Evolutionary conservation across 1,284 basidiomycete genomes (phyloP), one percentile per base, ranked within the genome.

Genomic region (Cutaneotrichosporon sp.): DNA sequence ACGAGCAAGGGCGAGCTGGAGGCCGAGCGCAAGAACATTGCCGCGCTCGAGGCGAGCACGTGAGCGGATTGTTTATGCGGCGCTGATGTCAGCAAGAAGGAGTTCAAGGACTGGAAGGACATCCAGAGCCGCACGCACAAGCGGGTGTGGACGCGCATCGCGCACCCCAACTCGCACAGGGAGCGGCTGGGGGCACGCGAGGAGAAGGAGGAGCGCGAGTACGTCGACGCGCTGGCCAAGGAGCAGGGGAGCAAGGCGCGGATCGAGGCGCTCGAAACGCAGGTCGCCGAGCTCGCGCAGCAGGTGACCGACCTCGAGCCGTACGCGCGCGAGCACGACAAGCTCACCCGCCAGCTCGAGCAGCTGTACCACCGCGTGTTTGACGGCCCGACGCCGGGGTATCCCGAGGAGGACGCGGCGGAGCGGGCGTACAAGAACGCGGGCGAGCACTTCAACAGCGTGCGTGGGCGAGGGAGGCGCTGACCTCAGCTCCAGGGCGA

Each of bases 131-230:
- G 68, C 20, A 67, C 66, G 14, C 45, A 53, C 59, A 66, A 66
- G 45, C 66, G 68, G 1, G 46, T 67, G 6, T 67, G 66, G 68
- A 63, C 64, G 33, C 60, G 62, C 51, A 58, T 69, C 55, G 62
- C 59, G 31, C 64, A 68, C 54, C 68, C 68, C 0, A 53, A 34
- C 13, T 29, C 54, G 14, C 47, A 55, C 27, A 55, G 50, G 24
- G 54, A 64, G 36, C 45, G 24, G 3, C 59, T 70, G 7, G 20
- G 45, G 10, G 50, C 49, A 46, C 64, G 61, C 54, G 67, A 67
- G 56, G 56, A 64, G 29, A 67, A 68, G 54, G 69, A 69, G 58
- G 66, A 71, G 60, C 58, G 58, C 22, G 66, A 69, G 47, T 71
- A 72, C 46, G 25, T 69, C 27, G 64, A 64, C 3, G 68, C 62